Base-by-base conservation (phyloP, 164 flowering plant species). In the Berberis vulgaris region DNA sequence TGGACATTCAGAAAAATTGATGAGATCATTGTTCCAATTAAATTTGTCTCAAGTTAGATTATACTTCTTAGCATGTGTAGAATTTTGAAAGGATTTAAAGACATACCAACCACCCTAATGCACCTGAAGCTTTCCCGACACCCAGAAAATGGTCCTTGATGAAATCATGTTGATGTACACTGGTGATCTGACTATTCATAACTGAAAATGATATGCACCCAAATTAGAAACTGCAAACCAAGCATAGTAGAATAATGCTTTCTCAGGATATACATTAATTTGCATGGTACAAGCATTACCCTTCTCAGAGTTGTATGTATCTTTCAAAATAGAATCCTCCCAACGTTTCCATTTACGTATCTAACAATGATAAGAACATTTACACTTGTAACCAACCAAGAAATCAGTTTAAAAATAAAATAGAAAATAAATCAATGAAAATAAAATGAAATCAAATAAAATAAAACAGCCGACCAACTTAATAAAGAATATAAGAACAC, bases 281-380 rank as follows among this genome's bases (percentile, higher is more conserved):
- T 9, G 49, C 7, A 45, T 45, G 42, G 41, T 41, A 45, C 39
- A 52, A 63, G 26, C 44, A 63, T 61, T 77, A 84, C 93, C 77
- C 66, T 75, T 60, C 0, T 72, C 69, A 1, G 78, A 46, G 62
- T 86, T 83, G 69, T 74, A 83, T 44, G 77, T 74, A 49, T 81
- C 84, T 72, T 84, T 81, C 6, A 80, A 77, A 75, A 88, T 77
- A 49, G 87, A 62, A 70, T 88, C 85, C 73, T 95, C 97, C 99
- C 99, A 94, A 42, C 69, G 86, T 68, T 87, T 85, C 99, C 99
- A 94, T 74, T 81, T 91, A 40, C 81, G 91, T 64, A 94, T 94
- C 97, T 94, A 41, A 69, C 12, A 49, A 50, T 52, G 57, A 8
- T 45, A 62, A n/a, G 9, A 8, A 62, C 26, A 26, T 26, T 26